Percentiles rank a stretch among this genome's conserved stretches.
phyloP scores from a whole-genome alignment of 2,329 filamentous ascomycete genomes.

The Aureobasidium sp. region DNA sequence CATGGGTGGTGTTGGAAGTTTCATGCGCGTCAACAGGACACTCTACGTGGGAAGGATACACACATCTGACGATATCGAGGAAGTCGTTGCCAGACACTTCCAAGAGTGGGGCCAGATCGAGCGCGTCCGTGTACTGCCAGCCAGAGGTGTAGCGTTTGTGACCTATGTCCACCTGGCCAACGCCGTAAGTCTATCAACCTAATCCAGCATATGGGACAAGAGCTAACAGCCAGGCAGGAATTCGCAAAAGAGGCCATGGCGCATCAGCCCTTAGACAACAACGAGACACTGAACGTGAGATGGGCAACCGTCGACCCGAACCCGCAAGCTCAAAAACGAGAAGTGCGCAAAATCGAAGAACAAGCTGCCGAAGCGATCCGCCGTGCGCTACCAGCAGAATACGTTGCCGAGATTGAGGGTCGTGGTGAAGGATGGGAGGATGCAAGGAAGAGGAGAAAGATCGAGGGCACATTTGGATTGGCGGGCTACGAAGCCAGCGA shows the following conservation, averaged over 20 bases:
- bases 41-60: constrained; percentile 91
- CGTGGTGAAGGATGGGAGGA: constrained; percentile 45
- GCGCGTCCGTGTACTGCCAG: constrained; percentile 75
- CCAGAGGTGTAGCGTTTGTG: constrained; percentile 84
- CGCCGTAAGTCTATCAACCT: neutral
- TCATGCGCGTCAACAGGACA: constrained; percentile 88
- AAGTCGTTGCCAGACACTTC: constrained; percentile 89
- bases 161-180: constrained; percentile 80
- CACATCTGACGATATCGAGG: constrained; percentile 93
- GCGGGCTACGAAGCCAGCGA: constrained; percentile 92
- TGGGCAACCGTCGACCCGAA: constrained; percentile 98
- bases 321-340: constrained; percentile 84
- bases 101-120: constrained; percentile 95
- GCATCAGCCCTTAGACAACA: constrained; percentile 83
- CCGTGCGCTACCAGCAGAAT: constrained; percentile 77
- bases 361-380: constrained; percentile 93
- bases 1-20: constrained; percentile 90
- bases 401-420: constrained; percentile 89
- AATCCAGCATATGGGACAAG: neutral
- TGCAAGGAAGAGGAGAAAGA: constrained; percentile 76
- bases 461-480: constrained; percentile 81
- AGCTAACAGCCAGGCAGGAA: constrained; percentile 34
- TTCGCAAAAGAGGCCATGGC: constrained; percentile 84
- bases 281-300: constrained; percentile 86
- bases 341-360: constrained; percentile 82